Percentiles rank a stretch among this genome's conserved stretches.
phyloP scores from a whole-genome alignment of 371 early-diverging fungal species.

The Saksenaea oblongispora region DNA sequence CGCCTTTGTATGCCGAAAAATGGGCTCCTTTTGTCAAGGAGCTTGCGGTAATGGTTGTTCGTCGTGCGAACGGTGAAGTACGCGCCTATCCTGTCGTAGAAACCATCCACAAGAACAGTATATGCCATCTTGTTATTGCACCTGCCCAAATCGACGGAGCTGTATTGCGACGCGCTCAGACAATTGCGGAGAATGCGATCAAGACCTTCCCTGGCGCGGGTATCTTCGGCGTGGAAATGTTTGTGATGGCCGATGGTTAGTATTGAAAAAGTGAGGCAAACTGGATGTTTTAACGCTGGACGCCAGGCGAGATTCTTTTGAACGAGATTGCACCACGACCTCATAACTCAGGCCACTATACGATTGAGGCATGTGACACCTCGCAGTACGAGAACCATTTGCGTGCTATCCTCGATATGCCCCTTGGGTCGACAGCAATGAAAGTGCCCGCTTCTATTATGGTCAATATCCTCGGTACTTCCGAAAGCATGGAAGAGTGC shows the following conservation, averaged over 20 bases:
- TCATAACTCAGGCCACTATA: slow-evolving; percentile 98
- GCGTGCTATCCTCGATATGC: slow-evolving; percentile 90
- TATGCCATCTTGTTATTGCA: slow-evolving; percentile 92
- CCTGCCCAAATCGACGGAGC: slow-evolving; percentile 92
- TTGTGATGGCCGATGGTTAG: slow-evolving; percentile 80
- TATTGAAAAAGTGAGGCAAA: neutral
- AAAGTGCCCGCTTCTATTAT: slow-evolving; percentile 91
- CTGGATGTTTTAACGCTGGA: neutral
- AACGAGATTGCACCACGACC: slow-evolving; percentile 98
- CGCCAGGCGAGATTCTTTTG: slow-evolving; percentile 68
- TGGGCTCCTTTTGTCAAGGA: slow-evolving; percentile 93
- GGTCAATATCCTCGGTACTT: slow-evolving; percentile 91
- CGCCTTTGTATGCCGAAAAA: slow-evolving; percentile 86
- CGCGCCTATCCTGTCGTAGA: slow-evolving; percentile 92
- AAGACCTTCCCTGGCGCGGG: slow-evolving; percentile 83
- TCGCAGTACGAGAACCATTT: slow-evolving; percentile 97
- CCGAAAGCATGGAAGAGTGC: slow-evolving; percentile 57
- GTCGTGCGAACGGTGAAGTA: slow-evolving; percentile 76
- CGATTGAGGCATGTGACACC: slow-evolving; percentile 95
- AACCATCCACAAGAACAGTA: slow-evolving; percentile 93
- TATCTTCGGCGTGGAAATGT: slow-evolving; percentile 97
- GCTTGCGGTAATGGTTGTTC: slow-evolving; percentile 95
- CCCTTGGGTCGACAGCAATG: slow-evolving; percentile 87
- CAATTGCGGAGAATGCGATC: slow-evolving; percentile 85
- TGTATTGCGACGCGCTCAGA: slow-evolving; percentile 67